phyloP scores from a whole-genome alignment of 495 filamentous ascomycete genomes.

The Annulohypoxylon nitens region DNA sequence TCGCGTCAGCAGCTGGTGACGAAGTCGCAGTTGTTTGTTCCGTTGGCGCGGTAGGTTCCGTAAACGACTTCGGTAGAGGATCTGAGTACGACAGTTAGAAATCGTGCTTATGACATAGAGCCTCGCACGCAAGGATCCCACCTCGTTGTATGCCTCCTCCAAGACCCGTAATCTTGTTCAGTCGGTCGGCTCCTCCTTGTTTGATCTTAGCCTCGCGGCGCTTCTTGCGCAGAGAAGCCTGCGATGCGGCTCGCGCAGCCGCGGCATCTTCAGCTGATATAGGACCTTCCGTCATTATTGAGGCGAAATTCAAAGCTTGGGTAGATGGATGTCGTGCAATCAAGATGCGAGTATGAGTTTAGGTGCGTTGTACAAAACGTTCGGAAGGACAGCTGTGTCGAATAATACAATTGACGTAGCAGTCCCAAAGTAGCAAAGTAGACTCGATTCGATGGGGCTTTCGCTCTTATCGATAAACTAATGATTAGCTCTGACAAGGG shows the following conservation, averaged over 20 bases:
- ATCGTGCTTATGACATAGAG: not conserved
- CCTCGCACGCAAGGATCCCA: slow-evolving; percentile 40
- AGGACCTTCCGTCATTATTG: slow-evolving; percentile 45
- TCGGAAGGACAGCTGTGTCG: slow-evolving; percentile 34
- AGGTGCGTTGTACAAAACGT: slow-evolving; percentile 31
- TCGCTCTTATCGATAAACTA: slow-evolving; percentile 36
- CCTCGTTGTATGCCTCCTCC: slow-evolving; percentile 73
- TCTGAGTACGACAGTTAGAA: not conserved
- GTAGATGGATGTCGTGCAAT: slow-evolving; percentile 18
- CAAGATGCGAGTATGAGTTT: slow-evolving; percentile 15
- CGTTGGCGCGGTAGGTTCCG: slow-evolving; percentile 26
- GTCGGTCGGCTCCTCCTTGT: slow-evolving; percentile 79
- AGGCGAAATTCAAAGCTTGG: not conserved
- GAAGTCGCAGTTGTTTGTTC: slow-evolving; percentile 23
- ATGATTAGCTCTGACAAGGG: slow-evolving; percentile 15
- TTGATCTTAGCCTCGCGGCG: slow-evolving; percentile 91
- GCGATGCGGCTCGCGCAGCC: slow-evolving; percentile 76
- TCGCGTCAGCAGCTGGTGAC: slow-evolving; percentile 28
- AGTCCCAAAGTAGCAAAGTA: not conserved
- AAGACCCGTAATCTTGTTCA: slow-evolving; percentile 86
- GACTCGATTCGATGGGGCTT: not conserved
- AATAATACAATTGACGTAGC: slow-evolving; percentile 41
- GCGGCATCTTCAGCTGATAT: slow-evolving; percentile 55
- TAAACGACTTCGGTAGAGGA: not conserved
- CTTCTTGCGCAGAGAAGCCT: slow-evolving; percentile 88